Evolutionary conservation across 306 rosid genomes (phyloP).

Genomic region (Trifolium subterraneum): DNA sequence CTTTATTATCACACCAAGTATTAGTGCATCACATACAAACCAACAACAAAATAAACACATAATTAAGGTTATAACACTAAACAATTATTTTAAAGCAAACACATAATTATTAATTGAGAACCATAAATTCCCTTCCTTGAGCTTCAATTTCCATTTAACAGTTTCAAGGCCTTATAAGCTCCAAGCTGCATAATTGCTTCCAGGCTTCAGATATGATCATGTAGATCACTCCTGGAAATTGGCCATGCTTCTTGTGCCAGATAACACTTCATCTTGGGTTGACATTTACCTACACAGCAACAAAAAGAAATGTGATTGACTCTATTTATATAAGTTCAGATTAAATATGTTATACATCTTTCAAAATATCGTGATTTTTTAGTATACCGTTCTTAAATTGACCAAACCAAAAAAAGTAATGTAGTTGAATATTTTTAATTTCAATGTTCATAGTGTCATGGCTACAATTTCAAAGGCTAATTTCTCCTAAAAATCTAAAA

Average conservation of each 20-base stretch:
- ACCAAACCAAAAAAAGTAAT: too few species aligned
- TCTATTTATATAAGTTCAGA: background rate
- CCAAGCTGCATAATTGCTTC: slow-evolving; percentile 28
- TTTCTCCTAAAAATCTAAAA: background rate
- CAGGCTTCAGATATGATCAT: slow-evolving; percentile 29
- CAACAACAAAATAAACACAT: slow-evolving; percentile 38
- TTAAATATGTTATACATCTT: background rate
- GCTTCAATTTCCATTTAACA: slow-evolving; percentile 33
- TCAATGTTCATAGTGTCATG: background rate
- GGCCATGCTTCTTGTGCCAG: slow-evolving; percentile 36
- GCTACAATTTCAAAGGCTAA: background rate
- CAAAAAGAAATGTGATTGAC: background rate
- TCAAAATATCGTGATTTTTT: background rate
- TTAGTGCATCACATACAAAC: slow-evolving; percentile 18
- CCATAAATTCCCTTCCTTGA: slow-evolving; percentile 10
- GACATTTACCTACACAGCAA: slow-evolving; percentile 1
- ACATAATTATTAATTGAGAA: slow-evolving; percentile 11
- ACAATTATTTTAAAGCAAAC: slow-evolving; percentile 32
- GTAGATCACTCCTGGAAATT: slow-evolving; percentile 24
- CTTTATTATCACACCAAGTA: slow-evolving; percentile 29
- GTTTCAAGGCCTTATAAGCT: slow-evolving; percentile 1
- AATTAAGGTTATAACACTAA: slow-evolving; percentile 13
- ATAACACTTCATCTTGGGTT: slow-evolving; percentile 12
- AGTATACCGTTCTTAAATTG: too few species aligned
- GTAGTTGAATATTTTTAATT: background rate